A percentile compares a stretch with the other conserved stretches of the same genome.
phyloP scores from a whole-genome alignment of 2,329 filamentous ascomycete species.

The Saccharata proteae region DNA sequence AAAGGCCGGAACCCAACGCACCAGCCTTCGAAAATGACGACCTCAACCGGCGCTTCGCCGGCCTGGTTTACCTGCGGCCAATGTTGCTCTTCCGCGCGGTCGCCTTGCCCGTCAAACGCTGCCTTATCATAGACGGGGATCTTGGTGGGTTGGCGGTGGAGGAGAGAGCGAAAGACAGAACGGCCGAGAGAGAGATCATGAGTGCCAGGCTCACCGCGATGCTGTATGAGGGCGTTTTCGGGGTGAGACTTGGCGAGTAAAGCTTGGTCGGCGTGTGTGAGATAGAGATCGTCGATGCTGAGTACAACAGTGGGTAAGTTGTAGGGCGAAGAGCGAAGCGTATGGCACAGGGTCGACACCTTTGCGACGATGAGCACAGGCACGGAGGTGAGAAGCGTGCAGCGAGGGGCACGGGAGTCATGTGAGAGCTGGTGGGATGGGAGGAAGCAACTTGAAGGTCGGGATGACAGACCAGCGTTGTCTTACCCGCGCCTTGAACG shows the following conservation, averaged over 20 bases:
- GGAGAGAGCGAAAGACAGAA: slow-evolving; percentile 50
- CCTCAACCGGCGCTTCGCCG: slow-evolving; percentile 42
- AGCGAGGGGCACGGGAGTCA: not conserved
- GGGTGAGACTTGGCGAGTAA: slow-evolving; percentile 53
- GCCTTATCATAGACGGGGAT: slow-evolving; percentile 81
- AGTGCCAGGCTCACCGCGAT: slow-evolving; percentile 72
- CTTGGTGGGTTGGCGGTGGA: slow-evolving; percentile 37
- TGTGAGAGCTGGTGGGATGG: not conserved
- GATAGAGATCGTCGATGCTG: slow-evolving; percentile 85
- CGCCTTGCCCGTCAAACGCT: slow-evolving; percentile 61
- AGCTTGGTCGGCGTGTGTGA: slow-evolving; percentile 56
- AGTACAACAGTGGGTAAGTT: slow-evolving; percentile 56
- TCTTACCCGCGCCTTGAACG: slow-evolving; percentile 81
- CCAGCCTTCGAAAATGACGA: slow-evolving; percentile 84
- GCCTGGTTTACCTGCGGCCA: slow-evolving; percentile 50
- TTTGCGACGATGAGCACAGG: slow-evolving; percentile 12
- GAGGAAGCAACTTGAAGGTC: not conserved
- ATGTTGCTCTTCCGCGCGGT: slow-evolving; percentile 49
- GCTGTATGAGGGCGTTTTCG: slow-evolving; percentile 63
- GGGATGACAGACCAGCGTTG: slow-evolving; percentile 51
- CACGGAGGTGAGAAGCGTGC: not conserved
- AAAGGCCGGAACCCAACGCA: slow-evolving; percentile 71
- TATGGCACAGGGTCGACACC: slow-evolving; percentile 51
- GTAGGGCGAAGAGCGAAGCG: slow-evolving; percentile 45
- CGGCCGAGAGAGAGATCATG: slow-evolving; percentile 61